phyloP scores from a whole-genome alignment of 495 filamentous ascomycete species.

The Podospora bellae-mahoneyi region DNA sequence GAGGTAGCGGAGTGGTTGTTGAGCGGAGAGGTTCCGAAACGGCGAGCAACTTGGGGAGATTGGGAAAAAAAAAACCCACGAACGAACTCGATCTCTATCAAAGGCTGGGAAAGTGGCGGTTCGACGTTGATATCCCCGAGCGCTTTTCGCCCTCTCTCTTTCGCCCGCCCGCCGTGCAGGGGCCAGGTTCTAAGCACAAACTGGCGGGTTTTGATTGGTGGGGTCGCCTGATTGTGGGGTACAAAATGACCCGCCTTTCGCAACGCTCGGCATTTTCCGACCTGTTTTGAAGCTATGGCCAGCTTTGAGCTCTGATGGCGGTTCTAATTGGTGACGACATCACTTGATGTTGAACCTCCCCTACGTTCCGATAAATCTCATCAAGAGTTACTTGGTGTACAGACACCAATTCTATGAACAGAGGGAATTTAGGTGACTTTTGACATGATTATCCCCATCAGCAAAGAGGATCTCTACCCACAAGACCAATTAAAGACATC shows the following conservation, averaged over 20 bases:
- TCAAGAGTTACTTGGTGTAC: neutral
- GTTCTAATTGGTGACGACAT: neutral
- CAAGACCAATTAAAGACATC: too few species aligned
- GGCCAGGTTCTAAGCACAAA: conserved; percentile 23
- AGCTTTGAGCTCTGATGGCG: neutral
- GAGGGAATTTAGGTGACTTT: neutral
- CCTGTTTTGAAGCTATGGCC: conserved; percentile 2
- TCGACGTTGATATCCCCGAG: conserved; percentile 30
- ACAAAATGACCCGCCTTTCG: conserved; percentile 5
- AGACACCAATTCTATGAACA: neutral
- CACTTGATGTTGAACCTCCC: neutral
- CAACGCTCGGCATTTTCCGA: conserved; percentile 10
- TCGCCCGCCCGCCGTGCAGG: conserved; percentile 9
- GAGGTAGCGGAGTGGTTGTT: neutral
- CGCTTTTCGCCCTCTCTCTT: conserved; percentile 31
- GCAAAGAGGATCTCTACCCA: too few species aligned
- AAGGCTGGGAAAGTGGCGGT: conserved; percentile 6
- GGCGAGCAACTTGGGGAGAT: conserved; percentile 15
- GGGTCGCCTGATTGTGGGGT: neutral
- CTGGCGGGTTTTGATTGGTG: conserved; percentile 23
- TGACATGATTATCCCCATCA: neutral
- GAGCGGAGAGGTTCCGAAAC: conserved; percentile 6
- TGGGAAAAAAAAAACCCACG: conserved; percentile 28
- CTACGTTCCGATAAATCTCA: neutral
- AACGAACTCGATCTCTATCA: neutral